These are phyloP conservation scores for Beauveria australis DNA, from an alignment of 2,329 filamentous ascomycete genomes.

Conservation along the genomic window DNA sequence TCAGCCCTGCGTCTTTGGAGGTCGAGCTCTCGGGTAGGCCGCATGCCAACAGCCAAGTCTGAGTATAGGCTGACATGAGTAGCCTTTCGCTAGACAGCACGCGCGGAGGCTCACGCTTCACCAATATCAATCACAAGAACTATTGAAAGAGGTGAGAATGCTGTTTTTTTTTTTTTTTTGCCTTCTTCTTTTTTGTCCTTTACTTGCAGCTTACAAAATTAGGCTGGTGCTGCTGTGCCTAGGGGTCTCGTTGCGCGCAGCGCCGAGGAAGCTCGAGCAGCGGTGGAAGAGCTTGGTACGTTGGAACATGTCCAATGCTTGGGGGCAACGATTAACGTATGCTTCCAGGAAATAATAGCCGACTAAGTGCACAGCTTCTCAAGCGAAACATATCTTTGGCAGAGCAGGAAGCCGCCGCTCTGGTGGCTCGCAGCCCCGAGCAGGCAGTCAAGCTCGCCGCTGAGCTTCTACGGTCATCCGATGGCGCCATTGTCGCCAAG, in stretches of 20 bases:
- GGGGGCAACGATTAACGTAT: neutral
- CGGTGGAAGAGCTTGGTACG: constrained; percentile 19
- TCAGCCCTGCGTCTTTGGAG: constrained; percentile 2
- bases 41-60: neutral
- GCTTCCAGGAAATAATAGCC: constrained; percentile 16
- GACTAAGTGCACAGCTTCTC: constrained; percentile 22
- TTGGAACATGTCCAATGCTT: too few relatives aligned
- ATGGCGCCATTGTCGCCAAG: constrained; percentile 15
- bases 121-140: constrained; percentile 20
- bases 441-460: constrained; percentile 16
- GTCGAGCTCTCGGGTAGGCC: constrained; percentile 1
- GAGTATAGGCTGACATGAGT: neutral
- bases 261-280: constrained; percentile 15
- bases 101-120: constrained; percentile 19
- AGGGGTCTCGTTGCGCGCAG: constrained; percentile 17
- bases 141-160: constrained; percentile 18
- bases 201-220: neutral
- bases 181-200: too few relatives aligned
- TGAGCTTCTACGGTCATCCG: constrained; percentile 14
- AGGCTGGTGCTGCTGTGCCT: constrained; percentile 22
- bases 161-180: too few relatives aligned
- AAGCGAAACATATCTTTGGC: constrained; percentile 7
- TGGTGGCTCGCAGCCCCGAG: constrained; percentile 8
- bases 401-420: neutral
- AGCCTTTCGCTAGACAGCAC: constrained; percentile 10